These are phyloP conservation scores for Arachnomyces sp. DNA, from an alignment of 2,329 filamentous ascomycete species.

Conservation along the genomic window DNA sequence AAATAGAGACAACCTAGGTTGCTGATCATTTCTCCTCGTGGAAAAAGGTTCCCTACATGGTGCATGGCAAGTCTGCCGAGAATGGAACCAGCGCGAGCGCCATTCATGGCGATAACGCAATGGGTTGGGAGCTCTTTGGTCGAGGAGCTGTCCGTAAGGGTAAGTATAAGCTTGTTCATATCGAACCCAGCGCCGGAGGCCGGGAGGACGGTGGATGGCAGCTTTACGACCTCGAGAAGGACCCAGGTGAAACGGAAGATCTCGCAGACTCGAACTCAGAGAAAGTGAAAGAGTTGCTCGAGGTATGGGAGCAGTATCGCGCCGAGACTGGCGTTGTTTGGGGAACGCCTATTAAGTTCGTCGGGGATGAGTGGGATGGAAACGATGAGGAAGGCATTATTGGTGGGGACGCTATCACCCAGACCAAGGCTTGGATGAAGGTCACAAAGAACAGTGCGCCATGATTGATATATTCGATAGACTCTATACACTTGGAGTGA, in stretches of 20 bases:
- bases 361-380: no score
- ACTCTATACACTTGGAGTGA: no score
- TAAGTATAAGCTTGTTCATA: constrained; percentile 36
- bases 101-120: constrained; percentile 16
- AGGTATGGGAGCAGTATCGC: constrained; percentile 39
- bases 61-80: no score
- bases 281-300: constrained; percentile 35
- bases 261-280: constrained; percentile 27
- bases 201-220: constrained; percentile 39
- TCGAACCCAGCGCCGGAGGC: constrained; percentile 40
- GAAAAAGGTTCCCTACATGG: neutral
- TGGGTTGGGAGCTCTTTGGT: constrained; percentile 30
- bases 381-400: no score
- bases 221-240: constrained; percentile 41
- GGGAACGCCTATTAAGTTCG: no score
- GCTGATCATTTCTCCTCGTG: constrained; percentile 10
- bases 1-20: no score
- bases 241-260: constrained; percentile 41
- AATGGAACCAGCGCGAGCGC: constrained; percentile 11
- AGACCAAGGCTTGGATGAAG: no score
- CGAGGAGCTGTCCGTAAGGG: constrained; percentile 27
- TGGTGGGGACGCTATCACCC: no score
- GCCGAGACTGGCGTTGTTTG: constrained; percentile 21
- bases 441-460: no score
- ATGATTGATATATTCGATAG: no score